These are phyloP conservation scores for Phialophora macrospora DNA, from an alignment of 2,329 filamentous ascomycete genomes.

Conservation along the genomic window DNA sequence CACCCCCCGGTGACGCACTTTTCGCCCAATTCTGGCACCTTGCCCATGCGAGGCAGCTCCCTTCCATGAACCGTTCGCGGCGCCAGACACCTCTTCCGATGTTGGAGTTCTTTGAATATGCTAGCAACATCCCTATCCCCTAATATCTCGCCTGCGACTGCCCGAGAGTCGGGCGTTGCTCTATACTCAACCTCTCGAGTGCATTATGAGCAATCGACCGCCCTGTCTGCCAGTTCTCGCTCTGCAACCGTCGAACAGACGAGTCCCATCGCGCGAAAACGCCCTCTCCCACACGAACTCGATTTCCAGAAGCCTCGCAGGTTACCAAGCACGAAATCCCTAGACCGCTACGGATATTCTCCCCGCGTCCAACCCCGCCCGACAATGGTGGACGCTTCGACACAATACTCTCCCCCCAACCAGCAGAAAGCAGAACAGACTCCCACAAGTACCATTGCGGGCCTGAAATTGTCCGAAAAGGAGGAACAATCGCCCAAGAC, in stretches of 20 bases:
- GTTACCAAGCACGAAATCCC: constrained; percentile 30
- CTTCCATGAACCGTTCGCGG: constrained; percentile 18
- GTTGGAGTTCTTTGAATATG: constrained; percentile 35
- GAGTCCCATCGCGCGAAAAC: constrained; percentile 15
- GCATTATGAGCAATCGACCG: constrained; percentile 29
- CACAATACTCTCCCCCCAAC: constrained; percentile 56
- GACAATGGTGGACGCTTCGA: constrained; percentile 55
- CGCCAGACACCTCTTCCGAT: constrained; percentile 25
- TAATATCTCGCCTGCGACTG: constrained; percentile 24
- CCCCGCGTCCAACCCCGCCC: constrained; percentile 15
- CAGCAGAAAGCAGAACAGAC: constrained; percentile 27
- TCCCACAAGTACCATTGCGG: constrained; percentile 48
- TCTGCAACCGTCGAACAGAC: constrained; percentile 16
- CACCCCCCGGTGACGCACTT: neutral
- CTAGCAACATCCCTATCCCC: constrained; percentile 39
- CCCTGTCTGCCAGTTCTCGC: constrained; percentile 15
- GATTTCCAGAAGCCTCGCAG: constrained; percentile 22
- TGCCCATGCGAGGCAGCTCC: constrained; percentile 11
- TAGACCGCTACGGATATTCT: constrained; percentile 31
- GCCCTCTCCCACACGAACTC: constrained; percentile 21
- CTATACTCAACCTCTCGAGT: constrained; percentile 19
- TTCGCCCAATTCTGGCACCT: neutral
- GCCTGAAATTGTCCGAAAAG: constrained; percentile 28
- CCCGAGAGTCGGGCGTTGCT: constrained; percentile 23
- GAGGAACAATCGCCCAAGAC: constrained; percentile 19